These are phyloP conservation scores for Colletotrichum acutatum DNA, from an alignment of 2,329 filamentous ascomycete species.

Conservation along the genomic window DNA sequence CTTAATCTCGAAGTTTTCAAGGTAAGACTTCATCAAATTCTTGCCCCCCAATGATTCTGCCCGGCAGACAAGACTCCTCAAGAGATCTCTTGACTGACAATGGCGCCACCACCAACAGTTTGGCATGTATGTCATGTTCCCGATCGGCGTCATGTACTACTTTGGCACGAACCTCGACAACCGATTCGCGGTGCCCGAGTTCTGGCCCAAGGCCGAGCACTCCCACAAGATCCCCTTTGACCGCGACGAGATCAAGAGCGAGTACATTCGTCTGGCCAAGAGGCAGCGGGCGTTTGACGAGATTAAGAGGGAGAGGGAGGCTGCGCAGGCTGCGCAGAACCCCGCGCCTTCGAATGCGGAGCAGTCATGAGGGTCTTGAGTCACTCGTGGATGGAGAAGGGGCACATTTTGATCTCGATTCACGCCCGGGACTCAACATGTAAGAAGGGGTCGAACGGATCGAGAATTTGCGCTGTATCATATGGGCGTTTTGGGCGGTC, in stretches of 20 bases:
- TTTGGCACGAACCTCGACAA: slow-evolving; percentile 98
- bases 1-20: slow-evolving; percentile 93
- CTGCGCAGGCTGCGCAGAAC: slow-evolving; percentile 40
- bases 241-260: slow-evolving; percentile 82
- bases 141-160: slow-evolving; percentile 99
- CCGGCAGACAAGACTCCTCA: too few relatives aligned
- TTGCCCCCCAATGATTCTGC: not conserved
- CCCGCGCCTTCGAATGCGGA: slow-evolving; percentile 40
- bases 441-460: not conserved
- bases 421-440: not conserved
- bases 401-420: not conserved
- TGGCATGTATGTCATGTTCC: slow-evolving; percentile 98
- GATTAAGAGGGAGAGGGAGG: slow-evolving; percentile 59
- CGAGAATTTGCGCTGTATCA: slow-evolving; percentile 14
- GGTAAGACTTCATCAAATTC: slow-evolving; percentile 55
- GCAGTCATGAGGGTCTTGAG: slow-evolving; percentile 31
- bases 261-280: slow-evolving; percentile 78
- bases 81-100: slow-evolving; percentile 6
- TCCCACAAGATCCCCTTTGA: slow-evolving; percentile 82
- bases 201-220: slow-evolving; percentile 89
- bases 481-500: slow-evolving; percentile 33
- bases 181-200: slow-evolving; percentile 87
- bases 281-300: slow-evolving; percentile 81
- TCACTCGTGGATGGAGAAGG: too few relatives aligned
- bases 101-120: slow-evolving; percentile 68